Evolutionary conservation across 148 eudicot genomes (phyloP).

Genomic region (Silene uniflora): DNA sequence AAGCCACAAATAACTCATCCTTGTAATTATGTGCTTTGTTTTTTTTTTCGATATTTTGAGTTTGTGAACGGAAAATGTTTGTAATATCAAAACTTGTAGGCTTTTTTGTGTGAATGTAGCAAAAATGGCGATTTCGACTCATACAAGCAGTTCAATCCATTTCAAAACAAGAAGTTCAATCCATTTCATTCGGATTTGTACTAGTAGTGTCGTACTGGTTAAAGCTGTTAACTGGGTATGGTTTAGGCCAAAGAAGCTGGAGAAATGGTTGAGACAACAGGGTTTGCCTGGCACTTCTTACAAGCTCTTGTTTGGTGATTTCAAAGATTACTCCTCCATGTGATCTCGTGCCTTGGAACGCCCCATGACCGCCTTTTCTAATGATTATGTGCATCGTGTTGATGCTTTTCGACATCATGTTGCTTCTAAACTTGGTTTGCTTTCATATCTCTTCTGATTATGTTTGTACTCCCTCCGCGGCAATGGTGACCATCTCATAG

Average conservation of each 20-base stretch:
- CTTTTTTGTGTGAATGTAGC: too few relatives aligned
- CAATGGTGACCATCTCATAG: too few relatives aligned
- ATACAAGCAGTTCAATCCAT: too few relatives aligned
- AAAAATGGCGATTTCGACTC: not conserved
- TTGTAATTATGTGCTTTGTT: too few relatives aligned
- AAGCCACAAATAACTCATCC: too few relatives aligned
- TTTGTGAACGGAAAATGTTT: too few relatives aligned
- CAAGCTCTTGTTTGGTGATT: conserved; percentile 26
- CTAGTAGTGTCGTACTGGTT: not conserved
- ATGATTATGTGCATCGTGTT: conserved; percentile 17
- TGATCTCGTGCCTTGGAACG: conserved; percentile 14
- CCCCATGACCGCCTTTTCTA: conserved; percentile 21
- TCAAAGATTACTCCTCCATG: conserved; percentile 12
- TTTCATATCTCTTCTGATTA: not conserved
- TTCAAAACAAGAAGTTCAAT: conserved; percentile 13
- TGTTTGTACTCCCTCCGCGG: too few relatives aligned
- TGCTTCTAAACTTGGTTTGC: conserved; percentile 10
- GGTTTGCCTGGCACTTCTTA: conserved; percentile 29
- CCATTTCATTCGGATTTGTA: conserved; percentile 3
- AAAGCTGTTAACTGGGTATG: conserved; percentile 30
- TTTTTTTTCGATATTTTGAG: not conserved
- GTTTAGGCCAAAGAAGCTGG: conserved; percentile 27
- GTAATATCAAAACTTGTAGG: not conserved
- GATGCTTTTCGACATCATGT: conserved; percentile 23
- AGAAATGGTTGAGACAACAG: conserved; percentile 24